Evolutionary conservation across 768 basidiomycete genomes (phyloP).

Genomic region (Botryobasidium botryosum): DNA sequence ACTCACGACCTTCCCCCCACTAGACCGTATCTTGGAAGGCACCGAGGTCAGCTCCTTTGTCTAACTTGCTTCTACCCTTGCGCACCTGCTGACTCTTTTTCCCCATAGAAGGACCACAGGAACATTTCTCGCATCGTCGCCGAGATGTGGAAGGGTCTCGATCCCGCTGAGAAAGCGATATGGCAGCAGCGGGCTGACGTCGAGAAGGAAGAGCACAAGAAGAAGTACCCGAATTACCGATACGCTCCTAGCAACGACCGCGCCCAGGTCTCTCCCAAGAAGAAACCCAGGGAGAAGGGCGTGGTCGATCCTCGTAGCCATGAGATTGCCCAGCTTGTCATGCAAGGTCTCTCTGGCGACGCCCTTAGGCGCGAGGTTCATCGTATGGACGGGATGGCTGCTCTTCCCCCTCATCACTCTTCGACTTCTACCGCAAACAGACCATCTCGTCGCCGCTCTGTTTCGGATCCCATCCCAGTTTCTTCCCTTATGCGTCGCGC

Average conservation of each 20-base stretch:
- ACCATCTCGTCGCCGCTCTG: too few species aligned
- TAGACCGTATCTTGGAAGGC: background rate
- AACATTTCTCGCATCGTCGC: conserved; percentile 25
- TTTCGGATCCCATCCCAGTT: too few species aligned
- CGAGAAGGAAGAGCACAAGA: conserved; percentile 8
- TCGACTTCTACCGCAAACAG: too few species aligned
- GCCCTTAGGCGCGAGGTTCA: too few species aligned
- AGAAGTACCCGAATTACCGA: conserved; percentile 9
- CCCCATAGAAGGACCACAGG: conserved; percentile 18
- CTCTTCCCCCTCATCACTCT: too few species aligned
- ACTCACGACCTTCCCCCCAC: background rate
- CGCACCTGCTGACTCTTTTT: background rate
- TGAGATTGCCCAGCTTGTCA: too few species aligned
- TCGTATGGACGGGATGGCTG: too few species aligned
- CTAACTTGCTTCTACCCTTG: background rate
- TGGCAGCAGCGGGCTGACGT: conserved; percentile 15
- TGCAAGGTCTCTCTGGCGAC: too few species aligned
- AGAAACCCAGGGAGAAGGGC: too few species aligned
- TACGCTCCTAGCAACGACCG: conserved; percentile 5
- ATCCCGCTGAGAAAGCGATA: conserved; percentile 11
- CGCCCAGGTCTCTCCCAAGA: too few species aligned
- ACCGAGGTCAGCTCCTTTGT: background rate
- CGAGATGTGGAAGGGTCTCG: conserved; percentile 23
- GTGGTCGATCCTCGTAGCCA: too few species aligned
- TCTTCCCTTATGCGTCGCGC: too few species aligned